Conservation (phyloP, 2,329 filamentous ascomycete species). For the Penicillium decumbens region DNA sequence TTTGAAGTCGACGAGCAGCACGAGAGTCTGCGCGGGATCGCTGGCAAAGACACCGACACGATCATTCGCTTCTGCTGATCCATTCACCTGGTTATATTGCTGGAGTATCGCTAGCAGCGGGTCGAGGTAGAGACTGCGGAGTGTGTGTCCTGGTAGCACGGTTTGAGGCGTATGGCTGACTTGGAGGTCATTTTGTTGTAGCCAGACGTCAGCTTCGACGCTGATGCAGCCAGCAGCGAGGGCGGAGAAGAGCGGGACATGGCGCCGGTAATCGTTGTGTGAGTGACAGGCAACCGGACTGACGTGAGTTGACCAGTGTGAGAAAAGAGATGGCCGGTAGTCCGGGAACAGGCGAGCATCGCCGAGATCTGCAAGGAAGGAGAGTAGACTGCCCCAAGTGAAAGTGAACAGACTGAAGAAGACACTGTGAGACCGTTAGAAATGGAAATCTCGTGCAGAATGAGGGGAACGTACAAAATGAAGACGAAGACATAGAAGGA, state of each 20-base stretch:
- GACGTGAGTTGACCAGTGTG: conserved; percentile 30
- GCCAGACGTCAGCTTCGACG: conserved; percentile 67
- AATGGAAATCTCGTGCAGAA: neutral
- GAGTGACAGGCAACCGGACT: conserved; percentile 58
- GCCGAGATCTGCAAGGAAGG: neutral
- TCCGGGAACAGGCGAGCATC: neutral
- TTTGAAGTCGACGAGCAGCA: conserved; percentile 68
- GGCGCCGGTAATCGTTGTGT: conserved; percentile 68
- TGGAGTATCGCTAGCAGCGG: conserved; percentile 59
- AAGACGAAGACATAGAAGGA: conserved; percentile 6
- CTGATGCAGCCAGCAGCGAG: conserved; percentile 57
- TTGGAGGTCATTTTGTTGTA: conserved; percentile 53
- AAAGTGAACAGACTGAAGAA: conserved; percentile 4
- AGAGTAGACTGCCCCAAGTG: conserved; percentile 1
- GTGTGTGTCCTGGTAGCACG: conserved; percentile 54
- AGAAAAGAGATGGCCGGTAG: conserved; percentile 5
- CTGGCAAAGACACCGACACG: conserved; percentile 53
- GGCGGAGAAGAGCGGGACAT: conserved; percentile 60
- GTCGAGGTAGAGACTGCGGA: conserved; percentile 60
- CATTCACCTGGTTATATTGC: conserved; percentile 41
- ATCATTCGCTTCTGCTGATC: conserved; percentile 13
- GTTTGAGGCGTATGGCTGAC: conserved; percentile 60
- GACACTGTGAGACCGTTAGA: neutral
- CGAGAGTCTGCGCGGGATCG: conserved; percentile 51
- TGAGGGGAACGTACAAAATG: conserved; percentile 3